Conservation (phyloP, 208 protist genomes). For the Trypanosoma theileri region DNA sequence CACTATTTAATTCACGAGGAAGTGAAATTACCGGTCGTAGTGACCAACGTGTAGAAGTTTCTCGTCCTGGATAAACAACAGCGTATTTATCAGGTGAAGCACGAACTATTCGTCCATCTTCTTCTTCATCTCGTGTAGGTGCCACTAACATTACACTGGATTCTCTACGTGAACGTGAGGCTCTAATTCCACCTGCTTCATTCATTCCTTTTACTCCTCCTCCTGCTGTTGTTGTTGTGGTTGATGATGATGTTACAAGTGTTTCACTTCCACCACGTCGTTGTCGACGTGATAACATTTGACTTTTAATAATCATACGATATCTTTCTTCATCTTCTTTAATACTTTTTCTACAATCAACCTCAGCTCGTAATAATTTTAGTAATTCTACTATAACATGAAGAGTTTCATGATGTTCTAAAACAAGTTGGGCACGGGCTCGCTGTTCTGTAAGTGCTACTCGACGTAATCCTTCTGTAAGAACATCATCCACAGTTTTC, state of each 20-base stretch:
- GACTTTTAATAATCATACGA: conserved; percentile 23
- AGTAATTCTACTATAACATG: conserved; percentile 42
- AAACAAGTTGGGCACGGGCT: conserved; percentile 51
- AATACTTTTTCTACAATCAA: conserved; percentile 30
- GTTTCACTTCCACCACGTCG: conserved; percentile 53
- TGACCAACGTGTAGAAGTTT: conserved; percentile 72
- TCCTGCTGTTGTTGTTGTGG: background rate
- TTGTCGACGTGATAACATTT: conserved; percentile 14
- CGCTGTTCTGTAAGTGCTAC: conserved; percentile 59
- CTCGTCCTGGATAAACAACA: conserved; percentile 72
- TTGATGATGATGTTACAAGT: conserved; percentile 35
- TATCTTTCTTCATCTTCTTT: conserved; percentile 39
- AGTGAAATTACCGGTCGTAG: conserved; percentile 74
- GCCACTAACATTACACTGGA: conserved; percentile 53
- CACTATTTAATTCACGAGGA: conserved; percentile 63
- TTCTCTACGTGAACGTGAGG: conserved; percentile 37
- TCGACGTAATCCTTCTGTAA: conserved; percentile 45
- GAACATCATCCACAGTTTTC: conserved; percentile 36
- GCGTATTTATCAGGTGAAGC: conserved; percentile 73
- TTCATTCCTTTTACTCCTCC: background rate
- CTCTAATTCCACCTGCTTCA: background rate
- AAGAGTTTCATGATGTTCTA: conserved; percentile 64
- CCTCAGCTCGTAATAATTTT: conserved; percentile 39
- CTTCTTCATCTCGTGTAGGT: conserved; percentile 8
- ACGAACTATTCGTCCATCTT: conserved; percentile 51